These are phyloP conservation scores for Lasiosphaeria ovina DNA, from an alignment of 495 filamentous ascomycete genomes.

Conservation along the genomic window DNA sequence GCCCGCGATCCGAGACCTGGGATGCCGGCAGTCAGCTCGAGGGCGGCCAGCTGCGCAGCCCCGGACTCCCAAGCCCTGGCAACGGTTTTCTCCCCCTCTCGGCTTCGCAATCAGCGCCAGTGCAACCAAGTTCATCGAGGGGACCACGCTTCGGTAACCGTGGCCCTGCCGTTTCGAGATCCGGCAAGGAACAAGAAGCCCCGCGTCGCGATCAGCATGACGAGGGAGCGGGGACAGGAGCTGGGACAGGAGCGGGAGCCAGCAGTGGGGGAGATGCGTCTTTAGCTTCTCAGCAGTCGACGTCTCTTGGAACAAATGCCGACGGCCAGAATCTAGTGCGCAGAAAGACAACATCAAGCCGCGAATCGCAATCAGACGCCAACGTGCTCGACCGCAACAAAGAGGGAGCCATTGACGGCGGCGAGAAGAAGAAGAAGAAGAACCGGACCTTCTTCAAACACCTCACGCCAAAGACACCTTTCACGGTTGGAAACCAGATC, in stretches of 20 bases:
- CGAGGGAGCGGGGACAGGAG: background rate
- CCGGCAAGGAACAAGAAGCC: too few relatives aligned
- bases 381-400: background rate
- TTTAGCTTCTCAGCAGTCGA: background rate
- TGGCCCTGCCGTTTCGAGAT: too few relatives aligned
- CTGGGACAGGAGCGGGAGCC: background rate
- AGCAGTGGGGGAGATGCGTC: background rate
- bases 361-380: constrained; percentile 2
- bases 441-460: constrained; percentile 42
- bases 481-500: constrained; percentile 68
- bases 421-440: constrained; percentile 19
- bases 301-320: background rate
- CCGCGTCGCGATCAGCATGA: too few relatives aligned
- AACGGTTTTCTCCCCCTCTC: background rate
- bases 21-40: constrained; percentile 7
- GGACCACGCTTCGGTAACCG: background rate
- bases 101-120: background rate
- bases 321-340: constrained; percentile 1
- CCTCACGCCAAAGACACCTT: constrained; percentile 47
- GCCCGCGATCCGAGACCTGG: constrained; percentile 12
- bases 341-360: constrained; percentile 1
- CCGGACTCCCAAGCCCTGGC: constrained; percentile 2
- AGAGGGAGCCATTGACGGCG: background rate
- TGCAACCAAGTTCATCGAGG: background rate
- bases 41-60: background rate